Conservation (phyloP, 345 rosid species). For the Salix koriyanagi region DNA sequence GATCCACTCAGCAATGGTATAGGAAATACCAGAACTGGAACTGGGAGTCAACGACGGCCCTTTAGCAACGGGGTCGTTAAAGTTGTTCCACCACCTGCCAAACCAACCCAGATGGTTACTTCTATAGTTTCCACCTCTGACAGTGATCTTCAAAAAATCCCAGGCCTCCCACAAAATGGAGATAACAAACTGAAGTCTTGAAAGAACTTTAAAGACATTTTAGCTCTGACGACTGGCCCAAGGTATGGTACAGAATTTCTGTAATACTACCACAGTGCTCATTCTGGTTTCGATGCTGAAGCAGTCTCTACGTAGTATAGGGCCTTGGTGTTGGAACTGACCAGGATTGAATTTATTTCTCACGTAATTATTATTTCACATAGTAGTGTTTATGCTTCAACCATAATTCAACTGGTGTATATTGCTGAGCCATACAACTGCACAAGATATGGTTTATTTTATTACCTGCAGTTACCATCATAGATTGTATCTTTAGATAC, state of each 20-base stretch:
- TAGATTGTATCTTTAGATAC: slow-evolving; percentile 14
- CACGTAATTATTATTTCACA: slow-evolving; percentile 12
- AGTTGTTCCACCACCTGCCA: slow-evolving; percentile 29
- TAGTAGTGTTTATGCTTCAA: slow-evolving; percentile 13
- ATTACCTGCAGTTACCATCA: slow-evolving; percentile 15
- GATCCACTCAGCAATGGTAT: slow-evolving; percentile 36
- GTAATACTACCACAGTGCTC: slow-evolving; percentile 1
- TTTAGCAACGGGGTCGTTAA: slow-evolving; percentile 44
- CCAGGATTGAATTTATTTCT: slow-evolving; percentile 19
- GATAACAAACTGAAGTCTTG: slow-evolving; percentile 36
- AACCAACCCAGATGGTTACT: slow-evolving; percentile 31
- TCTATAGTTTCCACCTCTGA: slow-evolving; percentile 22
- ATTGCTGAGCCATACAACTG: slow-evolving; percentile 23
- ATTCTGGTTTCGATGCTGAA: slow-evolving; percentile 11
- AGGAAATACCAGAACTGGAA: slow-evolving; percentile 38
- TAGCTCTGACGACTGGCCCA: slow-evolving; percentile 10
- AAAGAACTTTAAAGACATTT: slow-evolving; percentile 15
- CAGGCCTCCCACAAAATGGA: slow-evolving; percentile 40
- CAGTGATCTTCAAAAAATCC: slow-evolving; percentile 35
- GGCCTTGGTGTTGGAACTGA: slow-evolving; percentile 22
- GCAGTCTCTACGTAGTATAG: slow-evolving; percentile 5
- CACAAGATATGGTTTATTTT: slow-evolving; percentile 13
- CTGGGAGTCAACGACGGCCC: slow-evolving; percentile 41
- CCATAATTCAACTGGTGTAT: slow-evolving; percentile 23
- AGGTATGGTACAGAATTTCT: slow-evolving; percentile 20